Percentiles rank a stretch among this genome's conserved stretches.
Conservation (phyloP, 345 rosid species). For the Limnanthes douglasii region DNA sequence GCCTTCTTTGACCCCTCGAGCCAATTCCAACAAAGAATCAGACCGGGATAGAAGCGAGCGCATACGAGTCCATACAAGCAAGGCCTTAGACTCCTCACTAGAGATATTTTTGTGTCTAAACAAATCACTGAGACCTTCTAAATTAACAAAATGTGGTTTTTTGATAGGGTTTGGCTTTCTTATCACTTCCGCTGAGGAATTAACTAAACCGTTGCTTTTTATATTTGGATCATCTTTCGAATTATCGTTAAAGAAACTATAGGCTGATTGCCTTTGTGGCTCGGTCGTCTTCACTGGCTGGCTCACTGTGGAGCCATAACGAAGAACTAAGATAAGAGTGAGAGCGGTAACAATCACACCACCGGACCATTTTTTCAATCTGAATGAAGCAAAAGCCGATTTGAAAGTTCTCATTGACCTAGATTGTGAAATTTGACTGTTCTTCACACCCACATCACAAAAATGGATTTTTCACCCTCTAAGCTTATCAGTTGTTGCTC, state of each 20-base stretch:
- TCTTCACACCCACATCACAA: too few species aligned
- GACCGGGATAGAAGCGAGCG: constrained; percentile 47
- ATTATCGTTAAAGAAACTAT: constrained; percentile 27
- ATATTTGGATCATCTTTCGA: constrained; percentile 14
- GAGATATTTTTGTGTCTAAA: constrained; percentile 34
- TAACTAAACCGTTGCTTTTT: constrained; percentile 7
- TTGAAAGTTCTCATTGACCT: constrained; percentile 13
- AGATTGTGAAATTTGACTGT: too few species aligned
- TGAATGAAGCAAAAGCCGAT: constrained; percentile 16
- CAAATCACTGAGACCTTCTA: constrained; percentile 40
- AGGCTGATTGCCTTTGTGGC: constrained; percentile 22
- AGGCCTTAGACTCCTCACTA: constrained; percentile 12
- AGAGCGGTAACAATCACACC: constrained; percentile 48
- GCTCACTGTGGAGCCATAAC: constrained; percentile 31
- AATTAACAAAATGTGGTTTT: constrained; percentile 25
- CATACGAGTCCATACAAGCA: constrained; percentile 62
- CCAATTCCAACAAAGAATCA: constrained; percentile 62
- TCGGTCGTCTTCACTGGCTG: constrained; percentile 10
- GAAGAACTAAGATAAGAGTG: constrained; percentile 32
- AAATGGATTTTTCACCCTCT: too few species aligned
- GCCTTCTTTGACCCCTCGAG: constrained; percentile 72
- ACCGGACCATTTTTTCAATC: constrained; percentile 70
- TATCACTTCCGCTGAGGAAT: constrained; percentile 11
- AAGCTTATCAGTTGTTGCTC: too few species aligned
- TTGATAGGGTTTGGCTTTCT: constrained; percentile 9